Base-by-base conservation (phyloP, 495 filamentous ascomycete genomes). In the Lasiosphaeria hispida region DNA sequence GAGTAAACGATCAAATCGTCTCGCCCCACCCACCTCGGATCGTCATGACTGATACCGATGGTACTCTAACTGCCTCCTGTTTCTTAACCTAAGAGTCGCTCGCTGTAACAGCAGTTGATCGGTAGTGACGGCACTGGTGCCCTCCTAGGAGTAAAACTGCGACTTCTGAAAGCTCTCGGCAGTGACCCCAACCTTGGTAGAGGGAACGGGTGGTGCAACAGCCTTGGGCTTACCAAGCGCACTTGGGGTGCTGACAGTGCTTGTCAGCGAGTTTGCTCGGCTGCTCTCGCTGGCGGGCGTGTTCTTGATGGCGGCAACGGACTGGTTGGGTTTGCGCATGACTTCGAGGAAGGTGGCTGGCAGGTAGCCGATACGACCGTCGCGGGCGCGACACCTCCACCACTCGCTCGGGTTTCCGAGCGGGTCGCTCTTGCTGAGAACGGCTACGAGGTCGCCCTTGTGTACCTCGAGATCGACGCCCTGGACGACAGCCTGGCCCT, bases 331-430 rank as follows among this genome's bases (percentile, higher is more conserved):
- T 44, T 88, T 78, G 65, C 87, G 82, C 56, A 95, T 88, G 7
- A 85, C 81, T 75, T 96, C 92, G 49, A 99, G 80, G 74, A 96
- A 99, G 0, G 89, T 87, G 3, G 85, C 81, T 6, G 94, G 94
- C 10, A 99, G 79, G 67, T 96, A 99, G 2, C 94, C 94, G 47
- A 96, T 85, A 15, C 90, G 78, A 14, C 91, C 91, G 68, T 97
- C 92, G 48, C 95, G 79, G n/a, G 92, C 89, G 55, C 94, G 80
- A 73, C 94, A 99, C 56, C 88, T 85, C 94, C 94, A 99, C 94
- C 94, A 99, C 69, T 97, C 92, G 50, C 85, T 88, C 10, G 91
- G 85, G 63, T 96, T 90, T 47, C 95, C 95, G 72, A 91, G 82
- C 1, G 94, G 93, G 68, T 99, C 94, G 9, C 83, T 86, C 77